Evolutionary conservation across 2,329 filamentous ascomycete species (phyloP).

Genomic region (Pseudocercospora ulei): DNA sequence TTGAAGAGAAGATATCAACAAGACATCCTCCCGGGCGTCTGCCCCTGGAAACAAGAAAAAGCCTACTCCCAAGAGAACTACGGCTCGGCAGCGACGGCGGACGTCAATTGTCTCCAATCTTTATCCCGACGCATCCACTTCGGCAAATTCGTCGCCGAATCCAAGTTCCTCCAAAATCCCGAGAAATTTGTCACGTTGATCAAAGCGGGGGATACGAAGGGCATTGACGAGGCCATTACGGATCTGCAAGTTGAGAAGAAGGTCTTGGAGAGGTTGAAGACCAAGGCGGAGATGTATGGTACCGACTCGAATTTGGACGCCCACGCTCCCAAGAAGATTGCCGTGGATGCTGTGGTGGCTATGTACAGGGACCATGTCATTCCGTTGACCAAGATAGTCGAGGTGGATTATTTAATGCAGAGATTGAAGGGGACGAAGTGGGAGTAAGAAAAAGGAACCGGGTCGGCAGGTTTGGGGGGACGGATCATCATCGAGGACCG

Average conservation of each 20-base stretch:
- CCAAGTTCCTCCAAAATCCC: constrained; percentile 77
- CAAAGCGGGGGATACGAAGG: constrained; percentile 64
- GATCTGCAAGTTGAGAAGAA: constrained; percentile 81
- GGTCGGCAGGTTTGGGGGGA: too few relatives aligned
- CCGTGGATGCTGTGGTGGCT: constrained; percentile 77
- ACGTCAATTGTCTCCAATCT: constrained; percentile 82
- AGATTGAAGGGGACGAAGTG: constrained; percentile 54
- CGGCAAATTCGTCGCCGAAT: constrained; percentile 95
- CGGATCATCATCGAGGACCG: too few relatives aligned
- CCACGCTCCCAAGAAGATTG: constrained; percentile 60
- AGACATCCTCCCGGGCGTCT: constrained; percentile 73
- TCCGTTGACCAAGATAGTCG: constrained; percentile 92
- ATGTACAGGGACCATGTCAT: constrained; percentile 93
- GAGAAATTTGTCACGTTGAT: constrained; percentile 76
- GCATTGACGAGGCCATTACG: constrained; percentile 83
- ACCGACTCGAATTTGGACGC: constrained; percentile 64
- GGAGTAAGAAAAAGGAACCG: too few relatives aligned
- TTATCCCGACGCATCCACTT: constrained; percentile 88
- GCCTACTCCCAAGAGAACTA: constrained; percentile 90
- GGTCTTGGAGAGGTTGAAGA: constrained; percentile 71
- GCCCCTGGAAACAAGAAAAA: constrained; percentile 67
- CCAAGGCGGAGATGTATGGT: constrained; percentile 90
- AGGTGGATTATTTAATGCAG: constrained; percentile 97
- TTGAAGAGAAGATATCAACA: constrained; percentile 80
- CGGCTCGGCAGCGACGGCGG: constrained; percentile 79